Conservation (phyloP, 345 rosid species). For the Combretum micranthum region DNA sequence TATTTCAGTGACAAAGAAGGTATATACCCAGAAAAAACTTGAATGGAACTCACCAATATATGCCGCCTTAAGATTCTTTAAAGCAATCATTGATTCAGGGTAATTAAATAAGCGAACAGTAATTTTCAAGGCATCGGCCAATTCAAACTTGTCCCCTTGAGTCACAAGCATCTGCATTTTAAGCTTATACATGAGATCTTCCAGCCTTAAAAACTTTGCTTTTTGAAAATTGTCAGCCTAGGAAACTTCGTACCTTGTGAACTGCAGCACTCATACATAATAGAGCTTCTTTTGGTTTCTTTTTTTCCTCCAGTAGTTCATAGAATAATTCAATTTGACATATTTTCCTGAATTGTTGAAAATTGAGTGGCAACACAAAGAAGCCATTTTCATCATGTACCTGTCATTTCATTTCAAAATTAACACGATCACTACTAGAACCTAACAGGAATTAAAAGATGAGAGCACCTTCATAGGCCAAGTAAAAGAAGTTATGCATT, state of each 20-base stretch:
- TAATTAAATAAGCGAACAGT: constrained; percentile 69
- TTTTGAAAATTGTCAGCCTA: not conserved
- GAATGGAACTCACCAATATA: constrained; percentile 59
- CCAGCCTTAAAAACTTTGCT: not conserved
- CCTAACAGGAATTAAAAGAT: not conserved
- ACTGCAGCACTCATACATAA: constrained; percentile 74
- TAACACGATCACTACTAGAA: not conserved
- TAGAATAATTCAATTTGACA: constrained; percentile 50
- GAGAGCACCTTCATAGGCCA: not conserved
- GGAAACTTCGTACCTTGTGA: constrained; percentile 52
- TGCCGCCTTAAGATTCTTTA: constrained; percentile 89
- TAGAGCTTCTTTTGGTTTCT: constrained; percentile 69
- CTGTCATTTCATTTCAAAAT: constrained; percentile 28
- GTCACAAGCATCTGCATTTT: constrained; percentile 35
- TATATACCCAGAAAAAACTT: not conserved
- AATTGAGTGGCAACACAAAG: constrained; percentile 56
- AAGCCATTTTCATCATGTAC: constrained; percentile 50
- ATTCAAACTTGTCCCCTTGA: constrained; percentile 24
- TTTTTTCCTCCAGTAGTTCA: constrained; percentile 47
- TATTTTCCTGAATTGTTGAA: constrained; percentile 53
- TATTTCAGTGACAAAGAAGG: not conserved
- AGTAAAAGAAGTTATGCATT: not conserved
- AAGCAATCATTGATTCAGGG: constrained; percentile 72
- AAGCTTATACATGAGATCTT: not conserved
- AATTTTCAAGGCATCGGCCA: constrained; percentile 50